These are phyloP conservation scores for Plasmodium reichenowi DNA, from an alignment of 169 alveolate species.

Conservation along the genomic window DNA sequence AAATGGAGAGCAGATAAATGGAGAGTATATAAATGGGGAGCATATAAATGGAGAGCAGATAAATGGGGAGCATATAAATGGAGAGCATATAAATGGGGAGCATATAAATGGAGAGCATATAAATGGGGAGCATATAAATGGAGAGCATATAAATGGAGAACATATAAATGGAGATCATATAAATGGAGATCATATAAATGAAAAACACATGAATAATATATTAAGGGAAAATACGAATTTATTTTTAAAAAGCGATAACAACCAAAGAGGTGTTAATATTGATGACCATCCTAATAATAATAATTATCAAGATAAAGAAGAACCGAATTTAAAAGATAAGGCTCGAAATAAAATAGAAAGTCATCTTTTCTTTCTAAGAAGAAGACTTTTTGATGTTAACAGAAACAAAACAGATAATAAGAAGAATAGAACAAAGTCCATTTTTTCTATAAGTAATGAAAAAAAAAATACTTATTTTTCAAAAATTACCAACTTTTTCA, in stretches of 20 bases:
- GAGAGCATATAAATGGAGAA: not conserved
- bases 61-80: not conserved
- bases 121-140: not conserved
- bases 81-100: not conserved
- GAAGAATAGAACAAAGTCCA: not conserved
- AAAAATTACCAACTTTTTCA: constrained; percentile 40
- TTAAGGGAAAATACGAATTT: not conserved
- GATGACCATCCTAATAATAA: not conserved
- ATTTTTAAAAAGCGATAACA: not conserved
- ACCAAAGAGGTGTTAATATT: not conserved
- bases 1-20: not conserved
- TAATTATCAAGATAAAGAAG: not conserved
- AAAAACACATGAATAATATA: not conserved
- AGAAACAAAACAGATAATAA: not conserved
- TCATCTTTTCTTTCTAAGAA: not conserved
- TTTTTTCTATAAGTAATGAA: constrained; percentile 9
- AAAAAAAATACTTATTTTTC: constrained; percentile 19
- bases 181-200: not conserved
- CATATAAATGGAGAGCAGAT: not conserved
- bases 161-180: not conserved
- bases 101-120: not conserved
- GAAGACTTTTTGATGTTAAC: not conserved
- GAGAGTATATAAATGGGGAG: not conserved
- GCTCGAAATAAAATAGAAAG: not conserved
- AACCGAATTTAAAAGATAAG: constrained; percentile 13